These are phyloP conservation scores for Pilasporangium apinafurcum DNA, from an alignment of 352 stramenopile genomes.

Conservation along the genomic window DNA sequence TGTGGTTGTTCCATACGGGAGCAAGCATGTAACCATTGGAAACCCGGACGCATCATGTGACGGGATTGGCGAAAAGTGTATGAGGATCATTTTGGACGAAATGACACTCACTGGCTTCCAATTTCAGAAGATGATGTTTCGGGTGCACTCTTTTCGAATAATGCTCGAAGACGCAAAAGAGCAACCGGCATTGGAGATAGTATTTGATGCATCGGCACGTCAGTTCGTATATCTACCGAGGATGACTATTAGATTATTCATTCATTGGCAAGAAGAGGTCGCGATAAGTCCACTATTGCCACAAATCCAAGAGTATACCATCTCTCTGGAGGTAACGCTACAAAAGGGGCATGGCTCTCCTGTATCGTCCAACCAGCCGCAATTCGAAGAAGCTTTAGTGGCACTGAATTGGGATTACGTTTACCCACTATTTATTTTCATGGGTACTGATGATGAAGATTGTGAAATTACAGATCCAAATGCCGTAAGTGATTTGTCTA, in stretches of 20 bases:
- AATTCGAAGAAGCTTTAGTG: constrained; percentile 33
- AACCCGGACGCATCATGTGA: constrained; percentile 4
- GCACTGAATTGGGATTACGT: constrained; percentile 68
- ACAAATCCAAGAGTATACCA: constrained; percentile 15
- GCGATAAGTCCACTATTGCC: background rate
- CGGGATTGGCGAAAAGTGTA: constrained; percentile 15
- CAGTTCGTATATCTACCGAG: constrained; percentile 17
- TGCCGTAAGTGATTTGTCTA: background rate
- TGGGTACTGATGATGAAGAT: constrained; percentile 39
- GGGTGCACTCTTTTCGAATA: constrained; percentile 17
- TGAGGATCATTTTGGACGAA: constrained; percentile 22
- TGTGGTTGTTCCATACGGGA: constrained; percentile 26
- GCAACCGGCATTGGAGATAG: background rate
- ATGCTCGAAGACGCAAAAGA: constrained; percentile 3
- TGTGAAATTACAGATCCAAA: constrained; percentile 2
- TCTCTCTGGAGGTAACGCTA: constrained; percentile 49
- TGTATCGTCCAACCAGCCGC: constrained; percentile 26
- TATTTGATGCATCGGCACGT: constrained; percentile 1
- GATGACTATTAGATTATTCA: constrained; percentile 13
- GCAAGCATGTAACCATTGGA: constrained; percentile 1
- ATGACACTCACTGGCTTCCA: constrained; percentile 40
- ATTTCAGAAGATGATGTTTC: constrained; percentile 41
- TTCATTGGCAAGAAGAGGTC: constrained; percentile 15
- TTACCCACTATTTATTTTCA: constrained; percentile 49
- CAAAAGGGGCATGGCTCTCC: constrained; percentile 10